Percentiles rank a stretch among this genome's conserved stretches.
Conservation (phyloP, 306 rosid genomes). For the Astragalus membranaceus region DNA sequence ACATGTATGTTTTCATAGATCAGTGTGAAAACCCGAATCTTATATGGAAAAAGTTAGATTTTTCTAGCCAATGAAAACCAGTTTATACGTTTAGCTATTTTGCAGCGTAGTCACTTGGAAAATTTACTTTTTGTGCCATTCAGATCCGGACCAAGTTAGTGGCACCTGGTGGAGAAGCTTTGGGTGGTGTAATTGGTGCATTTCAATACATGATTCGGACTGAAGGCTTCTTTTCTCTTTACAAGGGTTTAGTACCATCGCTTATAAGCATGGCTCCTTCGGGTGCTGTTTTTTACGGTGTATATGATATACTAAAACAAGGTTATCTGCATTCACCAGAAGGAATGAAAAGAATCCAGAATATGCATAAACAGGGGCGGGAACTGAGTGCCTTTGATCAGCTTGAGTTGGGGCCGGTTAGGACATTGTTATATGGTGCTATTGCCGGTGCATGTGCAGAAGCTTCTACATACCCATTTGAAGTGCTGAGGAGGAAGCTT, state of each 20-base stretch:
- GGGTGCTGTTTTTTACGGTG: constrained; percentile 94
- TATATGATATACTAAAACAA: constrained; percentile 79
- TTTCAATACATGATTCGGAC: constrained; percentile 76
- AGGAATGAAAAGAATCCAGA: constrained; percentile 71
- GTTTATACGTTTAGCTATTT: constrained; percentile 4
- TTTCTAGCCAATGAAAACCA: constrained; percentile 1
- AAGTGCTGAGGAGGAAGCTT: constrained; percentile 85
- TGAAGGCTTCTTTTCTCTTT: constrained; percentile 88
- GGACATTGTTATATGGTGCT: constrained; percentile 86
- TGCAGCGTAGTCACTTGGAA: constrained; percentile 7
- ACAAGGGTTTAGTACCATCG: constrained; percentile 93
- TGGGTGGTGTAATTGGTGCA: constrained; percentile 90
- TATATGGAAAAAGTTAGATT: not conserved
- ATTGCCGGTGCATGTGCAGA: constrained; percentile 97
- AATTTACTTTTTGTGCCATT: constrained; percentile 18
- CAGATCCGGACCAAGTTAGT: constrained; percentile 92
- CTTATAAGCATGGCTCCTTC: constrained; percentile 94
- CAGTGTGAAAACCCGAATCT: constrained; percentile 4
- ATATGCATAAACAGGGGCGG: constrained; percentile 59
- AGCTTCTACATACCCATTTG: constrained; percentile 91
- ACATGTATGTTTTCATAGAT: not conserved
- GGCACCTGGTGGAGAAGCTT: constrained; percentile 95
- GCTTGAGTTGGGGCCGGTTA: constrained; percentile 82
- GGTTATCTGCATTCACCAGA: constrained; percentile 82
- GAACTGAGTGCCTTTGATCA: constrained; percentile 78